Base-by-base conservation (phyloP, 768 basidiomycete species). In the Tulasnella sp. region DNA sequence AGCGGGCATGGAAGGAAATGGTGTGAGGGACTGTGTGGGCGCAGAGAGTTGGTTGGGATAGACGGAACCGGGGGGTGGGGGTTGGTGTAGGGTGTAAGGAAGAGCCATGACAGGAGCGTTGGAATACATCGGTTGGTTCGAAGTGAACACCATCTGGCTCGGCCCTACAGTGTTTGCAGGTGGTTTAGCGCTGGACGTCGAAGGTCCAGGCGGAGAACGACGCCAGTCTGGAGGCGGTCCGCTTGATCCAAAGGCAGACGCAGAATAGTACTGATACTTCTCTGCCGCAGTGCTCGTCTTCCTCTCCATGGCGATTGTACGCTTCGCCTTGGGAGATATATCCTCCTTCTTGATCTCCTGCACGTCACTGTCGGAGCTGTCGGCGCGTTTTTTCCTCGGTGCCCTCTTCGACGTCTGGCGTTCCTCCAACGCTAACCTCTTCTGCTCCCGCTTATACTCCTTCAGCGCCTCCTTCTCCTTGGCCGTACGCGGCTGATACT, bases 161-260 rank as follows among this genome's bases (percentile, higher is more conserved):
- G 34, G 15, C 34, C 15, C 15, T 5, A 5, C 34, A 5, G 7
- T 38, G 34, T 38, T 5, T 5, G 5, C 5, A 38, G 34, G 15
- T 15, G 34, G 15, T 15, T 5, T 15, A 38, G 5, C 34, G 34
- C 15, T 38, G 34, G 34, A 38, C 15, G 34, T 7, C 34, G 34
- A 38, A 15, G 34, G 34, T 5, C 34, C 34, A 15, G 34, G 34
- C 7, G 34, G 7, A 7, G 7, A 5, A 7, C 34, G 52, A 0
- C 23, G n/a, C 52, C 52, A 53, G 23, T 53, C 52, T 23, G 52
- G 34, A 15, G 52, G 52, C 32, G 52, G 52, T 15, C 52, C 52
- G 1, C 24, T 13, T 2, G 52, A 23, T n/a, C 52, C 52, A 32
- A 32, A 53, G 3, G 52, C 23, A 11, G 27, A 23, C 17, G 52